A percentile compares a stretch with the other conserved stretches of the same genome.
Conservation (phyloP, 805 yeast genomes). For the Clavispora santaluciae region DNA sequence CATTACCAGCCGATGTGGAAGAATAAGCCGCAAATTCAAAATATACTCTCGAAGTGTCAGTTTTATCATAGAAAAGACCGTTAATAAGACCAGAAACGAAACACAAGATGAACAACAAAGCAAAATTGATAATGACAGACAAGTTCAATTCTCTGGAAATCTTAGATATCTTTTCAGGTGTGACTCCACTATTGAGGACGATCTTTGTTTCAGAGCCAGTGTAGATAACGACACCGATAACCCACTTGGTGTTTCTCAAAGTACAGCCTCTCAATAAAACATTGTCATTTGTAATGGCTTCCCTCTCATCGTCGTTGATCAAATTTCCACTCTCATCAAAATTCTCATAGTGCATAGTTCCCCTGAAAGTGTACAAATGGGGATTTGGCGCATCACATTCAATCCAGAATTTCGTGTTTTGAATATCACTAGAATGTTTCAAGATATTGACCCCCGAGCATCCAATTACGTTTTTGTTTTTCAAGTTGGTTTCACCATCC, state of each 20-base stretch:
- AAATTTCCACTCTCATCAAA: slow-evolving; percentile 26
- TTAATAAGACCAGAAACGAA: slow-evolving; percentile 66
- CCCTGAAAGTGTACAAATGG: slow-evolving; percentile 60
- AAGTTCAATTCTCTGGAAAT: slow-evolving; percentile 63
- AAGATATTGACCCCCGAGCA: slow-evolving; percentile 46
- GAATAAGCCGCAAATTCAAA: slow-evolving; percentile 64
- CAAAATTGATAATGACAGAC: slow-evolving; percentile 61
- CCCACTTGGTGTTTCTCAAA: slow-evolving; percentile 73
- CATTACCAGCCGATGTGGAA: slow-evolving; percentile 57
- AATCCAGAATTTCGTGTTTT: slow-evolving; percentile 52
- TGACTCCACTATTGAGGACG: slow-evolving; percentile 71
- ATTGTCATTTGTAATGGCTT: slow-evolving; percentile 59
- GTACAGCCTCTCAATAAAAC: slow-evolving; percentile 68
- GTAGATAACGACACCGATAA: slow-evolving; percentile 65
- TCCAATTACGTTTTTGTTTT: slow-evolving; percentile 49
- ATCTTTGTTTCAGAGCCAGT: slow-evolving; percentile 76
- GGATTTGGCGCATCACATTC: slow-evolving; percentile 73
- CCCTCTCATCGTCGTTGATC: slow-evolving; percentile 38
- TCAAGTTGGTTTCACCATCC: slow-evolving; percentile 36
- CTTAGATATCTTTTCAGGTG: slow-evolving; percentile 68
- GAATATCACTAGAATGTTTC: slow-evolving; percentile 55
- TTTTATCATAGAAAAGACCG: slow-evolving; percentile 53
- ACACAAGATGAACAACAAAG: slow-evolving; percentile 57
- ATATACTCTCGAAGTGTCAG: slow-evolving; percentile 41
- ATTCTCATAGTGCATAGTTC: slow-evolving; percentile 53